Conservation (phyloP, 352 stramenopile genomes). For the Detonula confervacea region DNA sequence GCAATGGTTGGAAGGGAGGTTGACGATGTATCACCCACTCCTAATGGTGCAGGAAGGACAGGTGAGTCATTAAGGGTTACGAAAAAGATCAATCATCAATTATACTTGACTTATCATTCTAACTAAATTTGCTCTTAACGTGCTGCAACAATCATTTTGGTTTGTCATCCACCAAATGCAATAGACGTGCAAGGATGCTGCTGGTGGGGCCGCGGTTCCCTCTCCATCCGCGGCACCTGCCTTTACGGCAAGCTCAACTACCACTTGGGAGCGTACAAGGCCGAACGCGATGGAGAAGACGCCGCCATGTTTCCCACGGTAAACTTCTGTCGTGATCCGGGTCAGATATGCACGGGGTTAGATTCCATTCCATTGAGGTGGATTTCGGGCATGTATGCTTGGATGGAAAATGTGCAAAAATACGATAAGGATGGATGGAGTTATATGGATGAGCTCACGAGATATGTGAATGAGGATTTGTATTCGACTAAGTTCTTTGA, state of each 20-base stretch:
- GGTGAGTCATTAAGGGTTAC: conserved; percentile 1
- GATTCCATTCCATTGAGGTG: conserved; percentile 40
- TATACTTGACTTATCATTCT: too few relatives aligned
- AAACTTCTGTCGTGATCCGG: conserved; percentile 51
- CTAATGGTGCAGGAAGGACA: conserved; percentile 34
- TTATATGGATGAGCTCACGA: conserved; percentile 41
- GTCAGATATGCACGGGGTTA: conserved; percentile 29
- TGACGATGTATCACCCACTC: conserved; percentile 20
- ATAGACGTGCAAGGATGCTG: conserved; percentile 53
- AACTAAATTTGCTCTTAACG: not conserved
- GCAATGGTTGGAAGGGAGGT: conserved; percentile 26
- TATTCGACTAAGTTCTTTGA: conserved; percentile 33
- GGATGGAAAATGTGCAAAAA: conserved; percentile 55
- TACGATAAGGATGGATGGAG: conserved; percentile 50
- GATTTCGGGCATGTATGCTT: conserved; percentile 60
- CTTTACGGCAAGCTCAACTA: conserved; percentile 52
- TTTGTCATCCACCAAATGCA: too few relatives aligned
- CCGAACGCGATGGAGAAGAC: conserved; percentile 17
- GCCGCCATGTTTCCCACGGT: conserved; percentile 43
- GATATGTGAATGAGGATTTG: conserved; percentile 50
- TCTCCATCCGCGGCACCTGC: conserved; percentile 37
- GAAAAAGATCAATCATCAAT: too few relatives aligned
- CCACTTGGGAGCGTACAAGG: conserved; percentile 33
- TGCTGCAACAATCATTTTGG: not conserved
- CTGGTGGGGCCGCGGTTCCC: conserved; percentile 40